Conservation (phyloP, 805 yeast species). For the Hanseniaspora vineae region DNA sequence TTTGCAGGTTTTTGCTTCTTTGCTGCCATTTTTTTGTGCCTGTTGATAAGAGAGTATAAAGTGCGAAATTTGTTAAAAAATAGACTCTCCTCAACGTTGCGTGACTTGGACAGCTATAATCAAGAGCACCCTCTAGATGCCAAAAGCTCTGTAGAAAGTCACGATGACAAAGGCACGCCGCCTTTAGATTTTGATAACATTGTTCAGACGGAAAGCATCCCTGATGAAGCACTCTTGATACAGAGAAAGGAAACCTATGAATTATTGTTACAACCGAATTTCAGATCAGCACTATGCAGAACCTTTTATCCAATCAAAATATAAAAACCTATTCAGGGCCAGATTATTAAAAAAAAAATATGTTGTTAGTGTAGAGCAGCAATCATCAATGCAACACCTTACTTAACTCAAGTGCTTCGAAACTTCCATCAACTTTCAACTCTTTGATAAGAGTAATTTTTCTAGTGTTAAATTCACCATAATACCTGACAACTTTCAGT, state of each 20-base stretch:
- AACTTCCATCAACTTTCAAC: slow-evolving; percentile 37
- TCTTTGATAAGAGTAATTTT: slow-evolving; percentile 36
- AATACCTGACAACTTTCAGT: slow-evolving; percentile 29
- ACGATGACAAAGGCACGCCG: background rate
- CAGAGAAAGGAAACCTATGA: slow-evolving; percentile 11
- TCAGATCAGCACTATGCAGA: slow-evolving; percentile 14
- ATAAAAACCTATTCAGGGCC: background rate
- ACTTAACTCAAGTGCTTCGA: slow-evolving; percentile 37
- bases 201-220: background rate
- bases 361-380: too few relatives aligned
- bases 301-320: slow-evolving; percentile 16
- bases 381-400: slow-evolving; percentile 15
- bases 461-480: slow-evolving; percentile 31
- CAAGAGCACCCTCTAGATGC: background rate
- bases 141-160: too few relatives aligned
- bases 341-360: too few relatives aligned
- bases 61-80: slow-evolving; percentile 21
- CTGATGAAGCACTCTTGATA: slow-evolving; percentile 4
- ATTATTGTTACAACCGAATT: slow-evolving; percentile 9
- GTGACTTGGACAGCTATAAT: background rate
- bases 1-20: slow-evolving; percentile 41
- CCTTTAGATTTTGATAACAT: background rate
- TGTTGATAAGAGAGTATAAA: slow-evolving; percentile 40
- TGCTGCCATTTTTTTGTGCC: slow-evolving; percentile 29
- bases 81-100: slow-evolving; percentile 1